Base-by-base conservation (phyloP, 1,284 basidiomycete genomes). In the Trametes pubescens region DNA sequence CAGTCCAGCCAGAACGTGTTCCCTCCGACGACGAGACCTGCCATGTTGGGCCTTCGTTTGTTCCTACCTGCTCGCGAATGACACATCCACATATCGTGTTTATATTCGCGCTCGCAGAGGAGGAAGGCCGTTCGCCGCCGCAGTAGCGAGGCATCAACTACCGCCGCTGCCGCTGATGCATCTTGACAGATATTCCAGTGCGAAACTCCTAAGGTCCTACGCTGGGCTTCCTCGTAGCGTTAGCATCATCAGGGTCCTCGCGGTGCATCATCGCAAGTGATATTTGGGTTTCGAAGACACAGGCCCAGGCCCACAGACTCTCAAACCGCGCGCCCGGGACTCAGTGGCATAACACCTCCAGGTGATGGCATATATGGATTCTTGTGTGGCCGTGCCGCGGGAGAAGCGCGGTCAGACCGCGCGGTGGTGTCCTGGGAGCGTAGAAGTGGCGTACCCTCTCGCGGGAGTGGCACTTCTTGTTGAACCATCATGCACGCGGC, bases 211-310 rank as follows among this genome's bases (percentile, higher is more conserved):
- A 24, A 21, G 22, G 11, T 9, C 22, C 8, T 16, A 8, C 44
- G 5, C 21, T 21, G 21, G 21, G 21, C 7, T 18, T 21, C 38
- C 38, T 13, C 13, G 38, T 5, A 16, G 14, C 37, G 14, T 38
- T 16, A 38, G 6, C 40, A 43, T n/a, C 40, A 16, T 16, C 40
- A 43, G 40, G 40, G 40, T 43, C 18, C 29, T 1, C 40, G 40
- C 18, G 40, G 14, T 43, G 24, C 51, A n/a, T 13, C 54, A 24
- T 2, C 10, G n/a, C 29, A 34, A 10, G 24, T 21, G 37, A 51
- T 58, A 38, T 34, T 51, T 58, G 57, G 57, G 26, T 58, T 51
- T 43, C 24, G 57, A 58, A 51, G 24, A 4, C 24, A 14, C 8
- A 6, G 14, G 10, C 4, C 13, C 24, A 29, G 18, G 24, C 47